These are phyloP conservation scores for Phialocephala subalpina DNA, from an alignment of 2,329 filamentous ascomycete genomes.

Conservation along the genomic window DNA sequence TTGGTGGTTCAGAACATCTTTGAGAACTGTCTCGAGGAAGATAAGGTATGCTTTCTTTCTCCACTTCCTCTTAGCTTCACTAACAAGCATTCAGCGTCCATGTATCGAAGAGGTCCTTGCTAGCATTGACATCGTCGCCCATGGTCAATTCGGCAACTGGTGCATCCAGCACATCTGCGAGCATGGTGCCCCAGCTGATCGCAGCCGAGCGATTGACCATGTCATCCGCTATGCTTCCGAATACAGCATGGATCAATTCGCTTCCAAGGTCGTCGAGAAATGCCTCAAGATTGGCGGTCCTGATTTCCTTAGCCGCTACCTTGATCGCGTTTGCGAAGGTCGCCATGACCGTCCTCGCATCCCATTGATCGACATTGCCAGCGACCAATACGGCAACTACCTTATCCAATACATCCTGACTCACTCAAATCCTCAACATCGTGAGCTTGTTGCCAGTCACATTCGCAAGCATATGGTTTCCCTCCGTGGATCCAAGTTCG, in stretches of 20 bases:
- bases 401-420: slow-evolving; percentile 97
- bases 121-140: slow-evolving; percentile 95
- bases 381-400: slow-evolving; percentile 99
- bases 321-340: slow-evolving; percentile 92
- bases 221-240: slow-evolving; percentile 92
- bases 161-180: slow-evolving; percentile 99
- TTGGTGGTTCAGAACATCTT: slow-evolving; percentile 99
- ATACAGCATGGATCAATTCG: slow-evolving; percentile 99
- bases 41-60: slow-evolving; percentile 73
- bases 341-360: slow-evolving; percentile 92
- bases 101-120: slow-evolving; percentile 96
- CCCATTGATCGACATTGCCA: slow-evolving; percentile 96
- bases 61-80: slow-evolving; percentile 14
- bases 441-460: slow-evolving; percentile 90
- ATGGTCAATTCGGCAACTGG: slow-evolving; percentile 99
- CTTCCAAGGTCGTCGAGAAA: slow-evolving; percentile 98
- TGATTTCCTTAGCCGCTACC: slow-evolving; percentile 91
- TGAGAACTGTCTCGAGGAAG: slow-evolving; percentile 97
- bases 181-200: slow-evolving; percentile 89
- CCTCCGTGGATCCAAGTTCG: slow-evolving; percentile 96
- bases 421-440: slow-evolving; percentile 85
- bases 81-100: slow-evolving; percentile 71
- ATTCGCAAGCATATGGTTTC: slow-evolving; percentile 99
- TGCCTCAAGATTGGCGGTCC: slow-evolving; percentile 94
- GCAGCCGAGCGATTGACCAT: slow-evolving; percentile 92